Evolutionary conservation across 2,329 filamentous ascomycete genomes (phyloP).

Genomic region (Sodiomyces alkalinus): DNA sequence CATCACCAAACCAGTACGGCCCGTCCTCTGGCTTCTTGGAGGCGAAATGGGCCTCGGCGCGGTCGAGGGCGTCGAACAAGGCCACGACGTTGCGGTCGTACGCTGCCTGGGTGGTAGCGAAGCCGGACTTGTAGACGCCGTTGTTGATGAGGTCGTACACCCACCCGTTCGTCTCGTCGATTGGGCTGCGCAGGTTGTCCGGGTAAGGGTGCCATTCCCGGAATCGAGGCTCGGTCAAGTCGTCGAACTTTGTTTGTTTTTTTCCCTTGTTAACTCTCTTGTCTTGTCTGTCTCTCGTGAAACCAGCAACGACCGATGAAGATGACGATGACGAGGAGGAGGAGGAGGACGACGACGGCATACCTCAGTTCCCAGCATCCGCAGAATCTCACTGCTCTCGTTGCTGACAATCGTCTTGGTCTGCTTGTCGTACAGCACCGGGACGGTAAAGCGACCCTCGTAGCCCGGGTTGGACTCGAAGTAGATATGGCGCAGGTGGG

Average conservation of each 20-base stretch:
- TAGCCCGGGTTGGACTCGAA: conserved; percentile 60
- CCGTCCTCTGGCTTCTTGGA: conserved; percentile 23
- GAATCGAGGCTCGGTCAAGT: conserved; percentile 38
- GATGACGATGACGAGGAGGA: neutral
- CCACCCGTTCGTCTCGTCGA: conserved; percentile 70
- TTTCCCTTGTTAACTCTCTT: neutral
- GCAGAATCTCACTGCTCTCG: conserved; percentile 82
- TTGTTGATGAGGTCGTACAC: conserved; percentile 62
- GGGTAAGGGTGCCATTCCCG: conserved; percentile 55
- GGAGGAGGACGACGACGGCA: too few relatives aligned
- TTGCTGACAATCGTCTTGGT: conserved; percentile 71
- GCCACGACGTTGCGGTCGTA: conserved; percentile 59
- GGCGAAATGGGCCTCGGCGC: conserved; percentile 54
- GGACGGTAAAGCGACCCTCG: conserved; percentile 70
- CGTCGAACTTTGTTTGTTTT: conserved; percentile 44
- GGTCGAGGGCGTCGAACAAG: conserved; percentile 66
- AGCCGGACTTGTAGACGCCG: conserved; percentile 62
- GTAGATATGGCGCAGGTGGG: conserved; percentile 64
- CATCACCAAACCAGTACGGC: conserved; percentile 61
- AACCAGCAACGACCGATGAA: neutral
- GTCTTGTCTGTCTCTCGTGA: too few relatives aligned
- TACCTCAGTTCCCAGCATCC: conserved; percentile 62
- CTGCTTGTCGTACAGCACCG: conserved; percentile 71
- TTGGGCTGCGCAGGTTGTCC: conserved; percentile 41
- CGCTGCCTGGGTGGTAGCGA: conserved; percentile 68